Base-by-base conservation (phyloP, 192 early-diverging fungal species). In the Mortierella alpina region DNA sequence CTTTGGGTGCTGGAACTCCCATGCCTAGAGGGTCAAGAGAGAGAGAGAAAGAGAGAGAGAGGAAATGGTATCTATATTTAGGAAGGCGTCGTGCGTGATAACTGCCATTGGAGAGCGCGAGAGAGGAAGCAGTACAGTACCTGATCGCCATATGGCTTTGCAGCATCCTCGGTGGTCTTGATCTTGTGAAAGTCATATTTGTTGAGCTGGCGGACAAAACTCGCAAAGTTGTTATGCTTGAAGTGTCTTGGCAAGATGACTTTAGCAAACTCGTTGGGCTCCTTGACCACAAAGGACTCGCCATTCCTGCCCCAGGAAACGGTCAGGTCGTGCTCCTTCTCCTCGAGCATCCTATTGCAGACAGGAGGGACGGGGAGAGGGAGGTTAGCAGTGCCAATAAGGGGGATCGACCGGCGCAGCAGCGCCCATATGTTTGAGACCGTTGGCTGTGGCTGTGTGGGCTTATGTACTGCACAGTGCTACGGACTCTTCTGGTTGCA, bases 261-360 rank as follows among this genome's bases (percentile, higher is more conserved):
- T 56, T 73, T 77, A 5, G 86, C 76, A 76, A 92, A 91, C 55
- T 90, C 89, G 45, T 83, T 86, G 6, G 87, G 86, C 55, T 91
- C 91, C 77, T 90, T 89, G 47, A 94, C 90, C 7, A 93, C 90
- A 86, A 94, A 94, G 2, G 88, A 85, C 31, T 87, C 84, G 10
- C 92, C 92, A 11, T 75, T 70, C 7, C 68, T 60, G 31, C 92
- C 92, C 93, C 93, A 94, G 0, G 79, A 75, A 11, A 93, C 85
- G 22, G 89, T 88, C 14, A 84, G 78, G 14, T 83, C 56, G 31
- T 86, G 88, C 31, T 90, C 83, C 20, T 88, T 85, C 53, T 94
- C 91, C 62, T 92, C 90, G 10, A 93, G 85, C 91, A 94, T 93
- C 40, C 91, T 91, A 71, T 72, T 62, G 44, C 15, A 31, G 42